Base-by-base conservation (phyloP, 306 rosid genomes). In the Sphenostylis stenocarpa region DNA sequence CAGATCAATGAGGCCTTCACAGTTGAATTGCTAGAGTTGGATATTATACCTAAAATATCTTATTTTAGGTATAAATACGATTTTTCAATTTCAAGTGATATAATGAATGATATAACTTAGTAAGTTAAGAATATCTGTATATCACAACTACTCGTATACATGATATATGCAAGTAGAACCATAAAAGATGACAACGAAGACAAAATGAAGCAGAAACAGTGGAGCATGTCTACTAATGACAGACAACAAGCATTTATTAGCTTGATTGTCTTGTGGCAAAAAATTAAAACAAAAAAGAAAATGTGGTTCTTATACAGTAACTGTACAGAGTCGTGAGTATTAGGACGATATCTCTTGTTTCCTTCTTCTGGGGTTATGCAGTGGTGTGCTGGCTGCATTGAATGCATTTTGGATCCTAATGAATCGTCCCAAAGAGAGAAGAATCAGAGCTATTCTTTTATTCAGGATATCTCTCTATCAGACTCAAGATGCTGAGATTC, bases 391-490 rank as follows among this genome's bases (percentile, higher is more conserved):
- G 21, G 1, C 28, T 62, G 34, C 69, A 76, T 65, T 36, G 2
- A 65, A 76, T 65, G 73, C 73, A 31, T 52, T 65, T 76, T 76
- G 80, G 73, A 65, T 76, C 53, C 24, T 65, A 36, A 38, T 15
- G 39, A 10, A 44, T 16, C 9, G 10, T 11, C 28, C 17, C 28
- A 15, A n/a, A n/a, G n/a, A 7, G 1, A 14, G 29, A n/a, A 38
- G 43, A 9, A 38, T 9, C 0, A 9, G 3, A 38, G 43, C 0
- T 38, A 8, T 38, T 31, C 9, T 8, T 38, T 38, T 38, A 38
- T 26, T 26, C 43, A 38, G 13, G 13, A 38, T 38, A 29, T 29
- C 33, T 29, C 4, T 29, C 33, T 2, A 29, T 29, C 33, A 29
- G 4, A 29, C 3, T 29, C 4, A 29, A 29, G 2, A 29, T 2